Percentiles rank a stretch among this genome's conserved stretches.
Conservation (phyloP, 2,329 filamentous ascomycete genomes). For the Huntiella omanensis region DNA sequence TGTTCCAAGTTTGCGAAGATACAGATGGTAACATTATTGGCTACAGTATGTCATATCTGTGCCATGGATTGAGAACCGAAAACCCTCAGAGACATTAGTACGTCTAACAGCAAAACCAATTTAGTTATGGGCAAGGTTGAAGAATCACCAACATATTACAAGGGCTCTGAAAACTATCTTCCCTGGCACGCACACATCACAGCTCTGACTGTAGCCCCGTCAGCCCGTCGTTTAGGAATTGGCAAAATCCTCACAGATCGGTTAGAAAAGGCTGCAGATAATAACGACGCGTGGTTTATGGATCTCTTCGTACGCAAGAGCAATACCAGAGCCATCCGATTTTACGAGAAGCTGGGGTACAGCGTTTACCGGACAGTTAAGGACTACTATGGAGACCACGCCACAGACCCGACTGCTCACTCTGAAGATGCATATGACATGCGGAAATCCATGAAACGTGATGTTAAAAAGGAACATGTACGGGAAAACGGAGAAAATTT, state of each 20-base stretch:
- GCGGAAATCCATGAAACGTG: slow-evolving; percentile 75
- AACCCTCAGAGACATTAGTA: background rate
- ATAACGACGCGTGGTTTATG: slow-evolving; percentile 79
- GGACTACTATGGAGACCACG: slow-evolving; percentile 83
- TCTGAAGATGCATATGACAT: slow-evolving; percentile 91
- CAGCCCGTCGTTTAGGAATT: slow-evolving; percentile 68
- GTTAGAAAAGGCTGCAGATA: slow-evolving; percentile 66
- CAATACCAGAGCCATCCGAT: slow-evolving; percentile 68
- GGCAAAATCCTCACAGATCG: slow-evolving; percentile 66
- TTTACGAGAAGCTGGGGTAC: slow-evolving; percentile 87
- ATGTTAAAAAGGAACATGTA: slow-evolving; percentile 56
- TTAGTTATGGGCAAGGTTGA: slow-evolving; percentile 97
- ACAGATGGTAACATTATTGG: slow-evolving; percentile 74
- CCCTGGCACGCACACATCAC: slow-evolving; percentile 99
- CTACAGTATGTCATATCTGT: slow-evolving; percentile 48
- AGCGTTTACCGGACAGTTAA: slow-evolving; percentile 75
- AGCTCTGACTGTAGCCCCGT: slow-evolving; percentile 77
- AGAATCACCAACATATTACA: slow-evolving; percentile 57
- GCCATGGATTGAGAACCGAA: no score
- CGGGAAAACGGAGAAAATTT: slow-evolving; percentile 64
- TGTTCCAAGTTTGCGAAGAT: slow-evolving; percentile 85
- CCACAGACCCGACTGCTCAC: slow-evolving; percentile 38
- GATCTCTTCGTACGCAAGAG: slow-evolving; percentile 84
- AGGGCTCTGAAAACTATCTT: slow-evolving; percentile 73
- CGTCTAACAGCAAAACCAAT: background rate